Conservation (phyloP, 2,329 filamentous ascomycete species). For the Elsinoe arachidis region DNA sequence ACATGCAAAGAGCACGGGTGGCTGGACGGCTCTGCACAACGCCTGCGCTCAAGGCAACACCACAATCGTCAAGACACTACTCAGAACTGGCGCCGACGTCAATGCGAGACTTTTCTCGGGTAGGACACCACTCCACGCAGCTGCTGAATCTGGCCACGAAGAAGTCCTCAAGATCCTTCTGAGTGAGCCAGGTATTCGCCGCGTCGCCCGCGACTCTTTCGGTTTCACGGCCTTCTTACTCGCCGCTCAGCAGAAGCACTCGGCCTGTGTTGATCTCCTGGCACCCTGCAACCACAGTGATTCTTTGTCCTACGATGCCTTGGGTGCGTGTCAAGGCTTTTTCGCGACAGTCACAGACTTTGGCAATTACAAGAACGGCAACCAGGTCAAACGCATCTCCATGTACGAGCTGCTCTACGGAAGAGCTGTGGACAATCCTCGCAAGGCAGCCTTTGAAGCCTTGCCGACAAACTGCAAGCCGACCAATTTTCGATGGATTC, state of each 20-base stretch:
- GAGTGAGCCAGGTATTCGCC: constrained; percentile 24
- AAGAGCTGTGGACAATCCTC: constrained; percentile 15
- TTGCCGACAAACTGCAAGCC: constrained; percentile 33
- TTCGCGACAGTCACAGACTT: constrained; percentile 18
- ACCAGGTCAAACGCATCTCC: constrained; percentile 19
- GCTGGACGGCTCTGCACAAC: constrained; percentile 22
- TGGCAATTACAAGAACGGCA: constrained; percentile 22
- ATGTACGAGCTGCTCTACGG: constrained; percentile 16
- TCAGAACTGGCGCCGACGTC: not conserved
- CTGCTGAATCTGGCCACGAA: constrained; percentile 22
- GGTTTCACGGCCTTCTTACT: constrained; percentile 37
- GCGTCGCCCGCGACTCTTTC: constrained; percentile 34
- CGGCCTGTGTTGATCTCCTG: constrained; percentile 34
- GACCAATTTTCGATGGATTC: constrained; percentile 38
- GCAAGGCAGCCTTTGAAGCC: constrained; percentile 20
- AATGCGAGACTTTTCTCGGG: constrained; percentile 9
- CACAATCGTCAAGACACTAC: constrained; percentile 23
- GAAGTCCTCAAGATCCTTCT: constrained; percentile 20
- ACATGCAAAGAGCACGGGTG: constrained; percentile 18
- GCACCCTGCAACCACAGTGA: constrained; percentile 35
- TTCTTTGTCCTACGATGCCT: constrained; percentile 26
- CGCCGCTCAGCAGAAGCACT: constrained; percentile 33
- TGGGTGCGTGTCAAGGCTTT: constrained; percentile 23
- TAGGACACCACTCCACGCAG: constrained; percentile 22
- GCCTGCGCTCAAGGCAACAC: constrained; percentile 17